These are phyloP conservation scores for Fusarium sp. DNA, from an alignment of 2,329 filamentous ascomycete genomes.

Conservation along the genomic window DNA sequence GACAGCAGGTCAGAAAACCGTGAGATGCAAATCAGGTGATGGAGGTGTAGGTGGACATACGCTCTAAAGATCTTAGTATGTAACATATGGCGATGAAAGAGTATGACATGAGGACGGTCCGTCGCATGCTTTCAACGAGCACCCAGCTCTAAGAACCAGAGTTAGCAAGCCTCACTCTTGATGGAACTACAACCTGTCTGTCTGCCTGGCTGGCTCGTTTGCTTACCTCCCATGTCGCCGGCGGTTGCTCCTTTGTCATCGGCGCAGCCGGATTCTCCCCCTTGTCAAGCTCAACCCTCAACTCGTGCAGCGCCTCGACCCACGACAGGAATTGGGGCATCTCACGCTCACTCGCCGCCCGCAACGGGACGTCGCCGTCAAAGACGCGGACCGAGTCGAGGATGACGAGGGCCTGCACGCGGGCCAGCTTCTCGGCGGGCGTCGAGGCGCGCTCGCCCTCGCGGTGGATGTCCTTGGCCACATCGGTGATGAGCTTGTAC, in stretches of 20 bases:
- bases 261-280: constrained; percentile 38
- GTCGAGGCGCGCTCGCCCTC: constrained; percentile 53
- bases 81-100: constrained; percentile 52
- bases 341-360: constrained; percentile 60
- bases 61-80: constrained; percentile 53
- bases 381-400: constrained; percentile 61
- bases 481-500: constrained; percentile 57
- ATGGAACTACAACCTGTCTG: too few species aligned
- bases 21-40: neutral
- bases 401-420: constrained; percentile 60
- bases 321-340: constrained; percentile 55
- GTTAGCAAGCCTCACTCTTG: neutral
- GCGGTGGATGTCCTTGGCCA: constrained; percentile 55
- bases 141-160: constrained; percentile 55
- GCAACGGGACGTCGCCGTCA: constrained; percentile 60
- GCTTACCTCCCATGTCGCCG: constrained; percentile 61
- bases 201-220: neutral
- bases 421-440: constrained; percentile 58
- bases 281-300: constrained; percentile 55
- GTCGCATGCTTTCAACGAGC: constrained; percentile 59
- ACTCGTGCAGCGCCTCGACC: constrained; percentile 53
- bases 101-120: constrained; percentile 55
- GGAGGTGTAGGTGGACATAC: constrained; percentile 42
- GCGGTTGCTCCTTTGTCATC: constrained; percentile 52
- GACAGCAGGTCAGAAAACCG: constrained; percentile 8